These are phyloP conservation scores for Eleusine indica DNA, from an alignment of 176 grass and related monocot species.

Conservation along the genomic window DNA sequence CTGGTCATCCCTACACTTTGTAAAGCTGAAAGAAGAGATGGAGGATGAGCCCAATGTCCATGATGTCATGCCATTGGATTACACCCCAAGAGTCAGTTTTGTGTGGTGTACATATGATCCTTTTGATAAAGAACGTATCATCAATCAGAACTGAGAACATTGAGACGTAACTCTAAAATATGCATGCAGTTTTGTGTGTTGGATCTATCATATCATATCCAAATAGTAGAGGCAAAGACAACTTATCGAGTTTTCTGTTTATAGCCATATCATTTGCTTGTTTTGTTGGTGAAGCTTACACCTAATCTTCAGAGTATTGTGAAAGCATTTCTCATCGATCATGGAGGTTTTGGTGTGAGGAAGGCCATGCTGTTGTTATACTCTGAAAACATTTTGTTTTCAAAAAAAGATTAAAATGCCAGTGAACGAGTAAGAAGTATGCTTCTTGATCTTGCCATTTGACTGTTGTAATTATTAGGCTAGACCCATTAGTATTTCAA, in stretches of 20 bases:
- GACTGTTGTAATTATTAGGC: no score
- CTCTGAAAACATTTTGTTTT: background rate
- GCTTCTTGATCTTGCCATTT: no score
- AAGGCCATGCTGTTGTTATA: background rate
- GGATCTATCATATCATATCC: no score
- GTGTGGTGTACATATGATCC: background rate
- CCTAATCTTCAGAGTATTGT: background rate
- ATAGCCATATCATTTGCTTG: background rate
- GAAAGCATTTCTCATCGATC: background rate
- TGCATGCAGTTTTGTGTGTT: no score
- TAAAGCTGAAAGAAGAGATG: conserved; percentile 3
- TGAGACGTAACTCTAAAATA: no score
- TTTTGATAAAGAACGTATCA: background rate
- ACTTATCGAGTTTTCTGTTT: background rate
- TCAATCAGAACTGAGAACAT: no score
- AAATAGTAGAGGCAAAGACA: no score
- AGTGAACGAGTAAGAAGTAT: background rate
- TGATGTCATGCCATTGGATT: background rate
- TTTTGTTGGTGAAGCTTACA: background rate
- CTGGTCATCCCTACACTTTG: background rate
- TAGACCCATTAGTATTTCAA: no score
- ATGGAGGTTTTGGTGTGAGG: background rate
- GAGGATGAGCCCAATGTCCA: background rate
- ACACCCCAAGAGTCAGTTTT: background rate
- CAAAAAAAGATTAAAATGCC: background rate